Base-by-base conservation (phyloP, 164 flowering plant genomes). In the Kingdonia uniflora region DNA sequence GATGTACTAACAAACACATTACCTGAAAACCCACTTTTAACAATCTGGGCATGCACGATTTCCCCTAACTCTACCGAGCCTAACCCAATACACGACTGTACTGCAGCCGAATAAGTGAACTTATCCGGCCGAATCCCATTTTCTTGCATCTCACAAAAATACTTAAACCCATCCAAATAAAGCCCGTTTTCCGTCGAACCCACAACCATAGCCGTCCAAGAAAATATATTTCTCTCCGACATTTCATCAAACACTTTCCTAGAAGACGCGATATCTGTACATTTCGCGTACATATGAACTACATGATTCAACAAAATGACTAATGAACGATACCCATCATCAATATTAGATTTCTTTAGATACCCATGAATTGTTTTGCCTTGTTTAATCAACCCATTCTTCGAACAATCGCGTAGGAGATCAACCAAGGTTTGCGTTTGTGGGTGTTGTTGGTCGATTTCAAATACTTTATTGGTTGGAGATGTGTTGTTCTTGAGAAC, bases 201-300 rank as follows among this genome's bases (percentile, higher is more conserved):
- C 42, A 71, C 71, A 65, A 80, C 76, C 77, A 82, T 74, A 43
- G 67, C 74, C 1, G 81, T 82, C 85, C 82, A 76, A 11, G 86
- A 83, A 48, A 78, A 76, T 12, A 65, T 65, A 51, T 80, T 76
- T 64, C 69, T 76, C 0, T 62, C 57, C 8, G 70, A 19, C 74
- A 78, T 76, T 63, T 61, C 42, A 44, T 63, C 71, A 47, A 82
- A 80, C 59, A 82, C 58, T 19, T 39, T 40, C 23, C 69, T 56
- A 15, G 80, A 76, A 19, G 59, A 45, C 2, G 22, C 38, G 33
- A 69, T 70, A 45, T 76, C 74, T 7, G 67, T 74, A 52, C 75
- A 76, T 63, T 78, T 80, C 1, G 66, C 70, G 54, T 77, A 81
- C 45, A 71, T 68, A 46, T 76, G 64, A 35, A 65, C 74, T 2